phyloP scores from a whole-genome alignment of 1,284 basidiomycete species.

The Boletus holoroseus region DNA sequence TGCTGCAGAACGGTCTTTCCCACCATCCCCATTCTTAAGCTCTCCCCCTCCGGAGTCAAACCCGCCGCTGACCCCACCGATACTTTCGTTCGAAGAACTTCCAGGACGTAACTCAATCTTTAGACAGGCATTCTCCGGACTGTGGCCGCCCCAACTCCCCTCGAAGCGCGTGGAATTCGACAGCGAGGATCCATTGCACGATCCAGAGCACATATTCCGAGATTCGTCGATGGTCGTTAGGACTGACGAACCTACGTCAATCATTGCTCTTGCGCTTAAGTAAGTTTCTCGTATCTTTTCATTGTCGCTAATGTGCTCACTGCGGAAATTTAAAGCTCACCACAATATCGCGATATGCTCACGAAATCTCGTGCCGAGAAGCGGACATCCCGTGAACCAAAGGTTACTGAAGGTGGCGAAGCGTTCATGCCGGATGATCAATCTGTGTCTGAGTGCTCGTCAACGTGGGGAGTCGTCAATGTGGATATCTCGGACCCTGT shows the following conservation, averaged over 20 bases:
- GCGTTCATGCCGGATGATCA: slow-evolving; percentile 82
- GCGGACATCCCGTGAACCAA: slow-evolving; percentile 60
- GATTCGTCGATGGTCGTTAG: slow-evolving; percentile 94
- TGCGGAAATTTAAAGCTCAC: slow-evolving; percentile 51
- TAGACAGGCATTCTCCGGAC: slow-evolving; percentile 71
- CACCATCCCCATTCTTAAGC: slow-evolving; percentile 52
- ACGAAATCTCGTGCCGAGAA: slow-evolving; percentile 69
- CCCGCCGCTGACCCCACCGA: slow-evolving; percentile 46
- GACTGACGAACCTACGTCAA: slow-evolving; percentile 96
- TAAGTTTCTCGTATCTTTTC: slow-evolving; percentile 34
- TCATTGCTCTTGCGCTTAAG: slow-evolving; percentile 94
- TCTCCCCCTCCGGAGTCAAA: slow-evolving; percentile 37
- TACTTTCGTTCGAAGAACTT: slow-evolving; percentile 50
- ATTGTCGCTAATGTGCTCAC: slow-evolving; percentile 5
- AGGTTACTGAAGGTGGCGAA: slow-evolving; percentile 64
- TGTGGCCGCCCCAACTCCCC: slow-evolving; percentile 58
- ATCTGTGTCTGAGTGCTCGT: slow-evolving; percentile 73
- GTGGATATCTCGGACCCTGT: slow-evolving; percentile 57
- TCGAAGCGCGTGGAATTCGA: slow-evolving; percentile 49
- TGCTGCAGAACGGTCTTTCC: slow-evolving; percentile 36
- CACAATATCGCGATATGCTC: slow-evolving; percentile 83
- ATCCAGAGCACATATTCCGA: slow-evolving; percentile 89
- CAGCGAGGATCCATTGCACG: slow-evolving; percentile 59
- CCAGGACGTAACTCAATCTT: slow-evolving; percentile 70
- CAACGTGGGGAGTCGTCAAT: slow-evolving; percentile 85